Conservation (phyloP, 768 basidiomycete genomes). For the Tricholoma bakamatsutake region DNA sequence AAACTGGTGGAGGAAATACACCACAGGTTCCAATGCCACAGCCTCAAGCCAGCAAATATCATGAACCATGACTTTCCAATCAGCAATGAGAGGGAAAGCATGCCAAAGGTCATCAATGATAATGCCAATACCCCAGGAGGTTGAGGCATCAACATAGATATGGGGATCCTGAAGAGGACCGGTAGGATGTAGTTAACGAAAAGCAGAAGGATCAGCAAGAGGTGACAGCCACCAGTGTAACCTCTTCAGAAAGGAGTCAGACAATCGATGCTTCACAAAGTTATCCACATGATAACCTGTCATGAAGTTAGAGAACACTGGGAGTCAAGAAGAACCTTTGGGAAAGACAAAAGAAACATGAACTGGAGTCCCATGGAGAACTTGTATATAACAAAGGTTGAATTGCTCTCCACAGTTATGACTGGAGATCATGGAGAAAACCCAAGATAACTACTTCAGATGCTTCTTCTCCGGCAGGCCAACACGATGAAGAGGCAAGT, state of each 20-base stretch:
- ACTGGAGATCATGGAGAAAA: no score
- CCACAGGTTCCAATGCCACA: conserved; percentile 7
- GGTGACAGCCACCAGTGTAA: background rate
- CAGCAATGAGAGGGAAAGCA: conserved; percentile 4
- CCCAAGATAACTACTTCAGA: no score
- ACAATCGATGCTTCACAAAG: background rate
- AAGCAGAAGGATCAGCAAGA: background rate
- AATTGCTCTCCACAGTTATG: no score
- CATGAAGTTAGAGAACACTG: no score
- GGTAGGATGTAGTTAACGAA: background rate
- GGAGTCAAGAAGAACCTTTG: no score
- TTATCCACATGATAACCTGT: no score
- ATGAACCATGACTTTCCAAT: conserved; percentile 10
- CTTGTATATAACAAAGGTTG: no score
- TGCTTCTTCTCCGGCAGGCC: no score
- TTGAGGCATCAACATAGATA: conserved; percentile 8
- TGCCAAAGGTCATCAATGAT: conserved; percentile 11
- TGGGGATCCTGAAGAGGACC: background rate
- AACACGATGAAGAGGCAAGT: no score
- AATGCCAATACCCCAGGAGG: conserved; percentile 5
- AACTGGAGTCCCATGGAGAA: no score
- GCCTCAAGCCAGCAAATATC: conserved; percentile 22
- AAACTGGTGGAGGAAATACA: background rate
- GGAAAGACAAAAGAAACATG: no score
- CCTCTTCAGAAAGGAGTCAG: background rate